A percentile compares a stretch with the other conserved stretches of the same genome.
These are phyloP conservation scores for Blakeslea trispora DNA, from an alignment of 371 early-diverging fungal genomes.

Conservation along the genomic window DNA sequence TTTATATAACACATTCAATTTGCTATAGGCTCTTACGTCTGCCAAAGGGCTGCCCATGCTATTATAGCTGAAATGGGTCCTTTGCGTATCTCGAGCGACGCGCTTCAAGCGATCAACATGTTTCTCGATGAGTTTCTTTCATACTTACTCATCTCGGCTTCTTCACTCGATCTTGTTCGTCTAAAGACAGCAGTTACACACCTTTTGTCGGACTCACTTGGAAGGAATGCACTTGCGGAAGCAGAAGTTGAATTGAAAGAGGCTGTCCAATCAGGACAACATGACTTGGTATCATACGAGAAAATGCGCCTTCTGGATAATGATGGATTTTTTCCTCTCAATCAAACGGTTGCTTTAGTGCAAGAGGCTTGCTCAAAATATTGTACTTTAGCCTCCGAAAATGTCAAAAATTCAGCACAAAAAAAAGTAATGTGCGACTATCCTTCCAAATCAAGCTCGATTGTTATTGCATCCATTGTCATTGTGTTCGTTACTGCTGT, in stretches of 20 bases:
- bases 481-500: slow-evolving; percentile 62
- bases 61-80: slow-evolving; percentile 64
- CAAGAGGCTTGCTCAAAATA: slow-evolving; percentile 53
- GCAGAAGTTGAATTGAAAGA: slow-evolving; percentile 66
- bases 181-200: slow-evolving; percentile 53
- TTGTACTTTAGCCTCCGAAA: slow-evolving; percentile 44
- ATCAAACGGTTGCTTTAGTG: slow-evolving; percentile 38
- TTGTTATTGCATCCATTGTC: slow-evolving; percentile 54
- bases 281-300: slow-evolving; percentile 34
- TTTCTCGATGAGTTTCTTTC: slow-evolving; percentile 64
- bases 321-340: slow-evolving; percentile 15
- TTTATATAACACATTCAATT: no score
- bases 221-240: slow-evolving; percentile 66
- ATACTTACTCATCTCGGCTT: slow-evolving; percentile 46
- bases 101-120: slow-evolving; percentile 57
- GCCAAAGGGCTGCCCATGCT: slow-evolving; percentile 66
- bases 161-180: slow-evolving; percentile 49
- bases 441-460: background rate
- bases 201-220: slow-evolving; percentile 51
- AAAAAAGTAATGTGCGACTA: background rate
- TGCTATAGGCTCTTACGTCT: slow-evolving; percentile 47
- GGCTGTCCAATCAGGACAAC: slow-evolving; percentile 40
- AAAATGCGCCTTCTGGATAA: slow-evolving; percentile 27
- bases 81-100: slow-evolving; percentile 62
- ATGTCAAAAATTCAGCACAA: background rate